A percentile compares a stretch with the other conserved stretches of the same genome.
phyloP scores from a whole-genome alignment of 2,329 filamentous ascomycete genomes.

The Sporothrix pseudoabietina region DNA sequence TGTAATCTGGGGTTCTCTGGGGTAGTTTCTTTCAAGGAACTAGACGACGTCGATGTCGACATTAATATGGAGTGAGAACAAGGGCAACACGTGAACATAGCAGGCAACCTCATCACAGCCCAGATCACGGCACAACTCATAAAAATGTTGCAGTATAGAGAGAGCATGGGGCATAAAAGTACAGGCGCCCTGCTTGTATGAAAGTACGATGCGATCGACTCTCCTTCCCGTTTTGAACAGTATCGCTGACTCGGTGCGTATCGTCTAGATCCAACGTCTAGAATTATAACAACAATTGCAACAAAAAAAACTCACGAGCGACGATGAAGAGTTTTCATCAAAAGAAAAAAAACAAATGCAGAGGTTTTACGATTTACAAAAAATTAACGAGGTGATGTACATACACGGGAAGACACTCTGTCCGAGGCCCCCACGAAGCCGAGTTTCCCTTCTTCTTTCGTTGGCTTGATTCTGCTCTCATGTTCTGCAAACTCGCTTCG shows the following conservation, averaged over 20 bases:
- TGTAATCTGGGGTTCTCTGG: not conserved
- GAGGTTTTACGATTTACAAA: not conserved
- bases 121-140: not conserved
- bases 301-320: not conserved
- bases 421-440: not conserved
- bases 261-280: not conserved
- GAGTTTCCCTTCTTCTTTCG: not conserved
- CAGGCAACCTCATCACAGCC: not conserved
- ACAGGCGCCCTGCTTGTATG: not conserved
- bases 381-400: not conserved
- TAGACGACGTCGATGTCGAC: not conserved
- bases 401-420: not conserved
- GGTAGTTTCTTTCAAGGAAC: not conserved
- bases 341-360: not conserved
- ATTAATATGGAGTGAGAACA: not conserved
- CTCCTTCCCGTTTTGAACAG: not conserved
- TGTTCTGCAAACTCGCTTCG: too few species aligned
- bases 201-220: not conserved
- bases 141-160: too few species aligned
- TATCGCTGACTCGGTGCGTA: not conserved
- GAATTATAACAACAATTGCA: not conserved
- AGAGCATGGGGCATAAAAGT: too few species aligned
- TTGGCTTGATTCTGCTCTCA: not conserved
- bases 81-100: not conserved
- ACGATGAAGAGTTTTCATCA: not conserved